Base-by-base conservation (phyloP, 2,329 filamentous ascomycete genomes). In the Thielaviopsis euricoi region DNA sequence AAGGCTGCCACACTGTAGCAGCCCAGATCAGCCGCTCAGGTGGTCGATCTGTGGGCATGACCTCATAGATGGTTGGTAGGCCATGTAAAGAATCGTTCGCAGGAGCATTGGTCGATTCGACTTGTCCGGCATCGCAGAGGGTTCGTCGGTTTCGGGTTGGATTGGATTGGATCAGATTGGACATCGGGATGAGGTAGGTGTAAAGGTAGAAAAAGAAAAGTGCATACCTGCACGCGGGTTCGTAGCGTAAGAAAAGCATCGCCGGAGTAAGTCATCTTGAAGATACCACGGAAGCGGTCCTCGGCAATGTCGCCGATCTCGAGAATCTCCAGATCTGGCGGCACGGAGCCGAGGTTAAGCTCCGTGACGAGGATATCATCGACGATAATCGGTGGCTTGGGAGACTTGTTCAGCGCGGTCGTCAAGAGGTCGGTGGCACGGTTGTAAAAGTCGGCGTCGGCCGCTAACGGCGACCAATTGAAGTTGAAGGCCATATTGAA, bases 391-490 rank as follows among this genome's bases (percentile, higher is more conserved):
- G 93, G 93, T 59, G 93, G 93, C 68, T 97, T 97, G 46, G 91
- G 90, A 57, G 88, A 93, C 74, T 97, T 97, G 79, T 98, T 98
- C 67, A 98, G 78, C 40, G 93, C 93, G 59, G 87, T 85, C 25
- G 93, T 98, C 66, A 98, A 80, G 71, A 97, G 86, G 70, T 97
- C 90, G 70, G 90, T 87, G 55, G 93, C 91, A 65, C 89, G 86
- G 69, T 86, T 82, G 73, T 91, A 91, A 72, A 93, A 93, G 65
- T 83, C 81, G 67, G 88, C 91, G 75, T 97, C 93, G 68, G 91
- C 91, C 74, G 94, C 93, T 64, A 98, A 80, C 68, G 93, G 93
- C 80, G 89, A 95, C 93, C 93, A 98, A 88, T 97, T 97, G 87
- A 98, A 98, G 78, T 97, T 97, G 86, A 98, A 98, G 65, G 93